phyloP scores from a whole-genome alignment of 164 flowering plant species.

The Magnolia officinalis region DNA sequence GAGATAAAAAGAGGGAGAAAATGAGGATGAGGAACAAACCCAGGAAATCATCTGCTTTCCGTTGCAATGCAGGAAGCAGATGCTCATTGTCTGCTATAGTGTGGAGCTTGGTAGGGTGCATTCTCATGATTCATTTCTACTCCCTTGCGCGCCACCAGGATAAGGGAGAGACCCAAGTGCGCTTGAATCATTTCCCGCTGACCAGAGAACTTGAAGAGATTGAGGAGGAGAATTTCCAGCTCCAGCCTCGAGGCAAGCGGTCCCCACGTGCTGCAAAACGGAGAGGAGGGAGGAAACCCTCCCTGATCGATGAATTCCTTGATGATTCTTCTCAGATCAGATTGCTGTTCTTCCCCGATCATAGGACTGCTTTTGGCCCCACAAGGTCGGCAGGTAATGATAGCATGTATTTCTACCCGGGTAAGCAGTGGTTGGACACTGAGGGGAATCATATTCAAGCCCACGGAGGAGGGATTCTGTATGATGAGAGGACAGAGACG shows the following conservation, averaged over 20 bases:
- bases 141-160: constrained; percentile 37
- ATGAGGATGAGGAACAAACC: constrained; percentile 84
- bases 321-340: constrained; percentile 82
- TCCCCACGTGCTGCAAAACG: constrained; percentile 83
- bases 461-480: constrained; percentile 94
- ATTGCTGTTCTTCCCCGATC: constrained; percentile 71
- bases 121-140: constrained; percentile 62
- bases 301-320: constrained; percentile 85
- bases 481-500: constrained; percentile 50
- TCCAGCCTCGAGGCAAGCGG: constrained; percentile 77
- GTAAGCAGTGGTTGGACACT: constrained; percentile 92
- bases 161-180: constrained; percentile 29
- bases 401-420: constrained; percentile 63
- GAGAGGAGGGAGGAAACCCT: constrained; percentile 53
- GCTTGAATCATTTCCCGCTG: constrained; percentile 32
- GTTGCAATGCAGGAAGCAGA: constrained; percentile 87
- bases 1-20: constrained; percentile 50
- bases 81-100: constrained; percentile 46
- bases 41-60: constrained; percentile 71
- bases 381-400: constrained; percentile 48
- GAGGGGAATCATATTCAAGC: constrained; percentile 96
- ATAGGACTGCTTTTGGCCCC: constrained; percentile 65
- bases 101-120: constrained; percentile 62
- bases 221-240: constrained; percentile 72
- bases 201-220: constrained; percentile 67